Base-by-base conservation (phyloP, 1,139 yeast genomes). In the Taiozyma sp. region DNA sequence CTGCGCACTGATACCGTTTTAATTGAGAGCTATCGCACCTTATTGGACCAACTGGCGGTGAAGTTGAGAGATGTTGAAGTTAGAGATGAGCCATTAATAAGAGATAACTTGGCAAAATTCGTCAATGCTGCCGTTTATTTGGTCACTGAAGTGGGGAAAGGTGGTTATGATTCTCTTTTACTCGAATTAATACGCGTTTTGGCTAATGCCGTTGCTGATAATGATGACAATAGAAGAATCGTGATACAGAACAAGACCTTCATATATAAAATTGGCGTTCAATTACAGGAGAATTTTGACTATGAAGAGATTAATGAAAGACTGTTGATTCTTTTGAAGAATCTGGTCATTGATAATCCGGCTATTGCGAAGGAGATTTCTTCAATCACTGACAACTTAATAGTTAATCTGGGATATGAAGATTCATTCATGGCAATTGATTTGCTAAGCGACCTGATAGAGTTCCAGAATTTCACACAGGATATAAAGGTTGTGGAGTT, bases 151-250 rank as follows among this genome's bases (percentile, higher is more conserved):
- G 13, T 47, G 4, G 34, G 39, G 1, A 42, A 42, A 0, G 53
- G 52, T 1, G 48, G 44, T 2, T 42, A 42, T 5, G 45, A 58
- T 29, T 52, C 50, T 1, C 13, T 60, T 8, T 26, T 47, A 3
- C 10, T 55, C 48, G 62, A 60, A 37, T 13, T 54, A 22, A 26
- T 61, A 16, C 49, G 62, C 16, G 65, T 61, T 4, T 39, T 61
- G 41, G 59, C 59, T 8, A 62, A 62, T 43, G 57, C 56, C 3
- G 55, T 62, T 37, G 65, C 63, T 19, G 64, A 62, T 50, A 55
- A 51, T 35, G 58, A 54, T n/a, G 39, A 9, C 4, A 62, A 62
- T 47, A 52, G 65, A 45, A 43, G 44, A 5, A 32, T 43, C 2
- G 47, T 60, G 3, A 45, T 48, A 6, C 28, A 45, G 6, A 45